A percentile compares a stretch with the other conserved stretches of the same genome.
Evolutionary conservation across 2,329 filamentous ascomycete genomes (phyloP).

Genomic region (Boeremia exigua): DNA sequence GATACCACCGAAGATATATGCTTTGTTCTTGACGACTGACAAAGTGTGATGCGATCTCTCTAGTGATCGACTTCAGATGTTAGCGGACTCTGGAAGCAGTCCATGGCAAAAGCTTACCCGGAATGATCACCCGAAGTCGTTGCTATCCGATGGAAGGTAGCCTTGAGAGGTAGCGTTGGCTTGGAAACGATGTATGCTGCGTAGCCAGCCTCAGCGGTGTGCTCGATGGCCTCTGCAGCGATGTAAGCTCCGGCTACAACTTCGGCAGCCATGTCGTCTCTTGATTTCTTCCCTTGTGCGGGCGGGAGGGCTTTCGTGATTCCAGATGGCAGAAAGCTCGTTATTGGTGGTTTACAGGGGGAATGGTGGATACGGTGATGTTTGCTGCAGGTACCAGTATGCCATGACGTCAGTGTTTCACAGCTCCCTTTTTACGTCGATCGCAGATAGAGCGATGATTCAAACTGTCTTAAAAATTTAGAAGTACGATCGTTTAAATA

Average conservation of each 20-base stretch:
- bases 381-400: slow-evolving; percentile 9
- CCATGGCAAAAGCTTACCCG: slow-evolving; percentile 18
- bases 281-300: neutral
- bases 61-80: slow-evolving; percentile 32
- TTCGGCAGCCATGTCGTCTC: slow-evolving; percentile 48
- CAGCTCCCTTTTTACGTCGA: slow-evolving; percentile 2
- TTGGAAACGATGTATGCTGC: slow-evolving; percentile 52
- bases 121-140: slow-evolving; percentile 45
- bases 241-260: slow-evolving; percentile 48
- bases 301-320: neutral
- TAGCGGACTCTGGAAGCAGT: slow-evolving; percentile 9
- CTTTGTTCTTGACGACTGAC: slow-evolving; percentile 50
- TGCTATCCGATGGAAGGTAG: slow-evolving; percentile 51
- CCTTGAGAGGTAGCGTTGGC: slow-evolving; percentile 52
- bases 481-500: neutral
- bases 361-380: neutral
- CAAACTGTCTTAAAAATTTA: neutral
- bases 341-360: neutral
- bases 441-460: neutral
- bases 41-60: slow-evolving; percentile 49
- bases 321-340: neutral
- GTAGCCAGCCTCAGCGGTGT: slow-evolving; percentile 48
- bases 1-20: slow-evolving; percentile 54
- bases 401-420: slow-evolving; percentile 19
- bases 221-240: slow-evolving; percentile 48